These are phyloP conservation scores for Buddleja alternifolia DNA, from an alignment of 257 asterid genomes.

Conservation along the genomic window DNA sequence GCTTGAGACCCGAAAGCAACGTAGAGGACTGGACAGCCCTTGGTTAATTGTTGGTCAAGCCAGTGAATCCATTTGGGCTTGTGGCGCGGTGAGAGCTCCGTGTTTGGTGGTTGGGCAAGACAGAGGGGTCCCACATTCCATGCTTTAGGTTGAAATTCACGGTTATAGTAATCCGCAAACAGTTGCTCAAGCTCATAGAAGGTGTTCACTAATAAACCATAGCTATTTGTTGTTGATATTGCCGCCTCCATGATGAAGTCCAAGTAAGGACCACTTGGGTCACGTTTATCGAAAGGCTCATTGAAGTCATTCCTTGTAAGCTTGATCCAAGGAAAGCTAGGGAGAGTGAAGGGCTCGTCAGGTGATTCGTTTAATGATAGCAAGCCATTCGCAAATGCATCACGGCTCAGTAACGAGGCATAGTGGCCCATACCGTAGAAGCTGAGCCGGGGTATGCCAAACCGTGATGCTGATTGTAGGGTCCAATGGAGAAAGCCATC, in stretches of 20 bases:
- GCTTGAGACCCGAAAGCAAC: constrained; percentile 86
- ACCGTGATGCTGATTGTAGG: constrained; percentile 42
- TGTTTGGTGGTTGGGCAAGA: constrained; percentile 22
- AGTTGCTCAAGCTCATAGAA: constrained; percentile 58
- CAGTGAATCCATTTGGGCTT: constrained; percentile 53
- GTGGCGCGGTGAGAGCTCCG: not conserved
- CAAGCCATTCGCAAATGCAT: not conserved
- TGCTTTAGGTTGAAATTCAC: not conserved
- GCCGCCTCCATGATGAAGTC: constrained; percentile 31
- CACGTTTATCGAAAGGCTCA: constrained; percentile 24
- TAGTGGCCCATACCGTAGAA: constrained; percentile 55
- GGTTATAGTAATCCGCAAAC: constrained; percentile 36
- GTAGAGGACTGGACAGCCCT: constrained; percentile 49
- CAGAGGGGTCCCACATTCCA: constrained; percentile 72
- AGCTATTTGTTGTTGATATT: constrained; percentile 37
- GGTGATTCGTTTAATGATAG: constrained; percentile 29
- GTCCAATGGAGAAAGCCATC: constrained; percentile 84
- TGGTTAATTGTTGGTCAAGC: constrained; percentile 50
- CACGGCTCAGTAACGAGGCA: not conserved
- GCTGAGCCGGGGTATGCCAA: constrained; percentile 53
- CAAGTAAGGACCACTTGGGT: constrained; percentile 39
- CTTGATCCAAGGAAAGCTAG: constrained; percentile 51
- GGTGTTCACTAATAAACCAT: constrained; percentile 57
- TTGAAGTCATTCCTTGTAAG: constrained; percentile 57
- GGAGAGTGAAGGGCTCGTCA: constrained; percentile 45